Evolutionary conservation across 2,329 filamentous ascomycete species (phyloP).

Genomic region (Botrytis paeoniae): DNA sequence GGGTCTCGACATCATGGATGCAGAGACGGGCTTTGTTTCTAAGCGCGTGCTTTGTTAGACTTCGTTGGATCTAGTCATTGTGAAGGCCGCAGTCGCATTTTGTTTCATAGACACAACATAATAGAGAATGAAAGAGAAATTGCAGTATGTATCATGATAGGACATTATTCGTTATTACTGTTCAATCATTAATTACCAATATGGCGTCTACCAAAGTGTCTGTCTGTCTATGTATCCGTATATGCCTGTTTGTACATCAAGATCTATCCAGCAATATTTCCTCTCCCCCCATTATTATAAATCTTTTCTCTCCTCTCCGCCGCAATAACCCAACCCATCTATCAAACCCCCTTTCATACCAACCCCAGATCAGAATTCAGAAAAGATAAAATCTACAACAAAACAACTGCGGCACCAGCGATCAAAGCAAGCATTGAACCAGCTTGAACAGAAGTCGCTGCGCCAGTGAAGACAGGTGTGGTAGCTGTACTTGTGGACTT

Average conservation of each 20-base stretch:
- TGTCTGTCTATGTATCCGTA: background rate
- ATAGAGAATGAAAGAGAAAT: background rate
- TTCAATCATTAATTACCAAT: background rate
- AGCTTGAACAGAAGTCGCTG: background rate
- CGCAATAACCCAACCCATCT: no score
- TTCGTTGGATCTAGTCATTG: background rate
- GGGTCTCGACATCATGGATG: background rate
- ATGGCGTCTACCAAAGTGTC: background rate
- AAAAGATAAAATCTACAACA: background rate
- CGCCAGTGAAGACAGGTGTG: background rate
- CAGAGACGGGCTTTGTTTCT: background rate
- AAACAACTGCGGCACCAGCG: background rate
- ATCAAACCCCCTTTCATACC: background rate
- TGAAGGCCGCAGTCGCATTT: background rate
- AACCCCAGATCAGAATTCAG: background rate
- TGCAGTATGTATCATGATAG: background rate
- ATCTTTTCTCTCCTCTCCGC: no score
- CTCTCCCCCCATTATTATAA: background rate
- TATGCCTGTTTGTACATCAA: constrained; percentile 1
- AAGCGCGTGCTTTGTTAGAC: background rate
- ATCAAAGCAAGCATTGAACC: constrained; percentile 1
- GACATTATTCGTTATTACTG: background rate
- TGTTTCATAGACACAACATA: background rate
- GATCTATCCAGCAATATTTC: background rate
- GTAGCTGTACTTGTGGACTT: background rate